Evolutionary conservation across 768 basidiomycete species (phyloP), one percentile per base, ranked within the genome.

Genomic region (Boletus edulis): DNA sequence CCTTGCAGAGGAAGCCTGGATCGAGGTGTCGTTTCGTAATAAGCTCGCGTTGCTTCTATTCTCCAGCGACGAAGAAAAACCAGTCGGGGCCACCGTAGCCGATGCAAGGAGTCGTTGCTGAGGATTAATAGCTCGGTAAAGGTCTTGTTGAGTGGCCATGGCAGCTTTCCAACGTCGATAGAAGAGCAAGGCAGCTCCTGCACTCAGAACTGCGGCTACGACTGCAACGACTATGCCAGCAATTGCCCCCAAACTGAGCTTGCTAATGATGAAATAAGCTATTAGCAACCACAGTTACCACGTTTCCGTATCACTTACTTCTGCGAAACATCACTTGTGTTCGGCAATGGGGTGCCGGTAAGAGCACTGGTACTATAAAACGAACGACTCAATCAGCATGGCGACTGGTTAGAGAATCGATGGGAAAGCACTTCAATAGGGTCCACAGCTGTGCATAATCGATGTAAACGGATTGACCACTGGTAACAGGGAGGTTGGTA

Each of bases 371-470:
- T 17, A 29, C 57, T 55, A 48, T 44, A 42, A n/a, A 38, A 35
- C 11, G 45, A 13, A 24, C 12, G 31, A 13, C 35, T 20, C 12
- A 15, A 34, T 66, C 55, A 58, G 22, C 5, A 43, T 0, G 37
- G n/a, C 29, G 18, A 38, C 17, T 11, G 5, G n/a, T 35, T 6
- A 31, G 5, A 6, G 12, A 43, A 32, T 27, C 4, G 8, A 38
- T 8, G 27, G 37, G n/a, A 41, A 49, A 17, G 17, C 50, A 71
- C 70, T 49, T 63, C 51, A 57, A 32, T 37, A 52, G 34, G n/a
- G 52, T 48, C 52, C 56, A 67, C 32, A 71, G 7, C 14, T 55
- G 50, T 8, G 76, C 76, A 40, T 73, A 71, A 44, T 76, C 71
- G 34, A 77, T 64, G 22, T 64, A 43, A 12, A 75, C 64, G 2